Base-by-base conservation (phyloP, 768 basidiomycete species). In the Termitomyces sp. region DNA sequence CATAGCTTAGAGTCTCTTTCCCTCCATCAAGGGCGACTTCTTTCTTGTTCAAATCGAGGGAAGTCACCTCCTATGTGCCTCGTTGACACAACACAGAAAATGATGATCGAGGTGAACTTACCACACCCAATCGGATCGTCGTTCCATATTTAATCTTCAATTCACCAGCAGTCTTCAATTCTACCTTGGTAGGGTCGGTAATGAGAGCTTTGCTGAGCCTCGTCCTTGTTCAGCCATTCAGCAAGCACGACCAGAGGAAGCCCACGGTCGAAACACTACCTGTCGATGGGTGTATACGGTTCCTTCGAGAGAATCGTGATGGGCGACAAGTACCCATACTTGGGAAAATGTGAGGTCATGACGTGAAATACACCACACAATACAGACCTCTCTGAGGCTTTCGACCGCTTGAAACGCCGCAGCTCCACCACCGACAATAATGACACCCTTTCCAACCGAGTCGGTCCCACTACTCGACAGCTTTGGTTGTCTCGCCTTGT, bases 141-240 rank as follows among this genome's bases (percentile, higher is more conserved):
- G 85, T 84, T 25, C 82, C 80, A 60, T 84, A 88, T 64, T 88
- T 89, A 63, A 86, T 83, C 68, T 86, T 88, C 54, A 93, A 76
- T 64, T 89, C 89, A 22, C 86, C 83, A 15, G 85, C 76, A 2
- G 81, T 78, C 16, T 83, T 80, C 77, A 81, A 90, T 67, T 88
- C 83, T 32, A 95, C 70, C 70, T 93, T 92, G n/a, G 82, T 71
- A 1, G 85, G 70, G 62, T 94, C 91, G 16, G 86, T 86, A 39
- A 86, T 78, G 49, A 96, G 82, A 3, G 84, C 85, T 69, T 97
- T 96, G 70, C 91, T 92, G 52, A 96, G 76, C 71, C 90, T 95
- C 40, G 94, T 94, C 56, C 91, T 90, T 13, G 52, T 60, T n/a
- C 47, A 48, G 20, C 18, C 46, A 38, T 44, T 54, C 52, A 49